These are phyloP conservation scores for Osmanthus fragrans DNA, from an alignment of 257 asterid genomes.

Conservation along the genomic window DNA sequence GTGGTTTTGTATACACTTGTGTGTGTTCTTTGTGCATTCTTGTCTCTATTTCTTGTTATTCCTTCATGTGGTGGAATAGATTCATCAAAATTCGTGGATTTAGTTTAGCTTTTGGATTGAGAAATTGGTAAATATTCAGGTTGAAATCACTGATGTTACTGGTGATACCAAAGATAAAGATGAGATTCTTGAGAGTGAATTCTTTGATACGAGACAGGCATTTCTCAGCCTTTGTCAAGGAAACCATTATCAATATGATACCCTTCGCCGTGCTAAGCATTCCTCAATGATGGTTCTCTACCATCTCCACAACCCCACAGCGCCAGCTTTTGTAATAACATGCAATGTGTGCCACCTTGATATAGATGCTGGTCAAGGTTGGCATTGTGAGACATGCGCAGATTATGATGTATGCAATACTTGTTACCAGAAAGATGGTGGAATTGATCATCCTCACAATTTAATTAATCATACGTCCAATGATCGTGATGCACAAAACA, in stretches of 20 bases:
- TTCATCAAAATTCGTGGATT: neutral
- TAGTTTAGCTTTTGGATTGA: conserved; percentile 21
- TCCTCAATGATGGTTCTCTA: conserved; percentile 98
- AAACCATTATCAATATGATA: conserved; percentile 94
- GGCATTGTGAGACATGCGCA: conserved; percentile 96
- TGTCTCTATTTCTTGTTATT: no score
- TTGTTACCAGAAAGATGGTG: conserved; percentile 86
- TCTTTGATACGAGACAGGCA: conserved; percentile 96
- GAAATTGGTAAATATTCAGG: conserved; percentile 49
- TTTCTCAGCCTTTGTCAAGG: conserved; percentile 95
- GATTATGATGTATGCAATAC: conserved; percentile 89
- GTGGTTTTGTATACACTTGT: neutral
- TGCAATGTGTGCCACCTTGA: conserved; percentile 74
- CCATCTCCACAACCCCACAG: conserved; percentile 98
- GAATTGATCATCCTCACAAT: conserved; percentile 77
- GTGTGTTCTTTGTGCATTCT: no score
- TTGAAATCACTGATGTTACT: conserved; percentile 63
- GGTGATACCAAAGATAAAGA: conserved; percentile 80
- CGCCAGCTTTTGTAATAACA: conserved; percentile 80
- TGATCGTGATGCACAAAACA: conserved; percentile 43
- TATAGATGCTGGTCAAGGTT: conserved; percentile 92
- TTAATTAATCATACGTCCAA: conserved; percentile 64
- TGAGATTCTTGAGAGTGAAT: conserved; percentile 91
- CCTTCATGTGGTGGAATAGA: no score
- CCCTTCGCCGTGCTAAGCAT: conserved; percentile 96